Evolutionary conservation across 208 protist genomes (phyloP).

Genomic region (Spongospora subterranea): DNA sequence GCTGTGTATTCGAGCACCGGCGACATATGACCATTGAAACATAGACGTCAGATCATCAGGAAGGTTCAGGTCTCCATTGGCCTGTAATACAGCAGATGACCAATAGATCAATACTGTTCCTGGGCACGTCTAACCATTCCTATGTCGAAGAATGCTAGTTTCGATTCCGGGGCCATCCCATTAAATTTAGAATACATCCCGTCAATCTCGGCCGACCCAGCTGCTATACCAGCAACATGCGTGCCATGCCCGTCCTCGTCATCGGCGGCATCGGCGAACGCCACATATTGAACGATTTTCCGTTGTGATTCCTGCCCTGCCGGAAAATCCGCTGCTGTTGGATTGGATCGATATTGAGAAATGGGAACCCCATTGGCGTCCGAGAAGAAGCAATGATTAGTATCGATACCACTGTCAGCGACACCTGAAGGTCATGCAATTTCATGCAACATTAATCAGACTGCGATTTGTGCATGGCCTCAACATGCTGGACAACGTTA

Average conservation of each 20-base stretch:
- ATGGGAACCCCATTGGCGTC: not conserved
- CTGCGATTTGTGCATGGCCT: not conserved
- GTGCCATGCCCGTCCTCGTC: slow-evolving; percentile 48
- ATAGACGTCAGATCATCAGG: slow-evolving; percentile 21
- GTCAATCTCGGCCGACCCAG: not conserved
- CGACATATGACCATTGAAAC: slow-evolving; percentile 31
- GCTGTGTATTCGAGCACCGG: slow-evolving; percentile 44
- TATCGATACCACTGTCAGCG: slow-evolving; percentile 1
- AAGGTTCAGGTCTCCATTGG: not conserved
- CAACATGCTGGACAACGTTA: no score
- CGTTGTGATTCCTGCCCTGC: not conserved
- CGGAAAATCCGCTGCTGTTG: not conserved
- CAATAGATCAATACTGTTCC: not conserved
- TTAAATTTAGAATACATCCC: not conserved
- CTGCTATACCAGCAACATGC: slow-evolving; percentile 52
- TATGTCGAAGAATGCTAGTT: slow-evolving; percentile 25
- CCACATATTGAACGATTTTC: slow-evolving; percentile 52
- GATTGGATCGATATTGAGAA: not conserved
- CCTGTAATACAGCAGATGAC: not conserved
- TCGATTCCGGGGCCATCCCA: slow-evolving; percentile 24
- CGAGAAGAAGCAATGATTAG: slow-evolving; percentile 33
- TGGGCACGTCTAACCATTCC: not conserved
- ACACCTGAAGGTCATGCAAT: not conserved
- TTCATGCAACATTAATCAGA: not conserved
- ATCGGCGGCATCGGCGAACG: slow-evolving; percentile 15